Conservation (phyloP, 139 green algal species). For the Picochlorum costavermella region DNA sequence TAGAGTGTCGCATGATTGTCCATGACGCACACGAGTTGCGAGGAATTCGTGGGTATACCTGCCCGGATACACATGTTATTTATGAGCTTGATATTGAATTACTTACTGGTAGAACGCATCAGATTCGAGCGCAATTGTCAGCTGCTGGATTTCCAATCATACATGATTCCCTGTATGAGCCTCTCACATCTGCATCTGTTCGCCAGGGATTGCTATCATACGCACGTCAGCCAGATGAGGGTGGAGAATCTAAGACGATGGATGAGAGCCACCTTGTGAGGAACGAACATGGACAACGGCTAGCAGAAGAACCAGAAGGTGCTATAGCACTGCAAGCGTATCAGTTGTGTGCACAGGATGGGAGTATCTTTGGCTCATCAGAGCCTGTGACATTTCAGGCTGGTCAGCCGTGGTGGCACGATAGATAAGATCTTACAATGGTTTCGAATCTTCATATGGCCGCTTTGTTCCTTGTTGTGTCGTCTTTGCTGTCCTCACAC, state of each 20-base stretch:
- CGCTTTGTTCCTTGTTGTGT: background rate
- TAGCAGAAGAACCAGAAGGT: background rate
- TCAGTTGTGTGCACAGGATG: slow-evolving; percentile 12
- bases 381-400: slow-evolving; percentile 16
- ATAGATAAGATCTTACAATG: background rate
- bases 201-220: too few relatives aligned
- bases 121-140: slow-evolving; percentile 72
- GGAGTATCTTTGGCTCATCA: background rate
- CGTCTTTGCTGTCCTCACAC: slow-evolving; percentile 34
- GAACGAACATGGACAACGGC: background rate
- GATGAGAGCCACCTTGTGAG: background rate
- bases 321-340: slow-evolving; percentile 43
- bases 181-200: slow-evolving; percentile 14
- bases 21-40: background rate
- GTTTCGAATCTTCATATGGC: background rate
- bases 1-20: slow-evolving; percentile 2
- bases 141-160: slow-evolving; percentile 53
- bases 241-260: slow-evolving; percentile 6
- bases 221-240: background rate
- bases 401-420: slow-evolving; percentile 24
- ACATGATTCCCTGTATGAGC: slow-evolving; percentile 62
- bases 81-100: slow-evolving; percentile 56
- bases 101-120: slow-evolving; percentile 69
- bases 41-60: background rate
- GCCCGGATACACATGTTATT: slow-evolving; percentile 18